A percentile compares a stretch with the other conserved stretches of the same genome.
Conservation (phyloP, 176 grass and related monocot species). For the Secale cereale region DNA sequence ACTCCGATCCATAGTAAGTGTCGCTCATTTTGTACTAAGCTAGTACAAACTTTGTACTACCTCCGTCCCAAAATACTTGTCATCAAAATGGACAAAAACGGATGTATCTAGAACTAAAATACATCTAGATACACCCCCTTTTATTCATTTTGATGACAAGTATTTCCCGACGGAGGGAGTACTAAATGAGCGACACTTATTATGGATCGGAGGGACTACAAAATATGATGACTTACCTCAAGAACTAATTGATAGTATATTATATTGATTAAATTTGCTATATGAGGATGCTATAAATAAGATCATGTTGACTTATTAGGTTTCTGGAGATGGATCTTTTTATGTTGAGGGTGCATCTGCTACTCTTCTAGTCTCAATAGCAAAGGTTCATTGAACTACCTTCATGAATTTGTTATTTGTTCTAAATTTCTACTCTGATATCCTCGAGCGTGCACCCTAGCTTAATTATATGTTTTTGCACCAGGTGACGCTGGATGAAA, state of each 20-base stretch:
- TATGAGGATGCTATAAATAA: not conserved
- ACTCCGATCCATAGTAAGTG: no score
- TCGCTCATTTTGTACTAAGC: no score
- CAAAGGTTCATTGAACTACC: constrained; percentile 56
- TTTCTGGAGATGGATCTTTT: constrained; percentile 47
- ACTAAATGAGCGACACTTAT: no score
- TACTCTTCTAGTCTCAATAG: constrained; percentile 67
- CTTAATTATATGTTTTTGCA: constrained; percentile 28
- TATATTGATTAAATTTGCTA: constrained; percentile 12
- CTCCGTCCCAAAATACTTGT: no score
- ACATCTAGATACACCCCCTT: no score
- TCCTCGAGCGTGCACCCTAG: not conserved
- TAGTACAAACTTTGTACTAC: no score
- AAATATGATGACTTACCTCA: not conserved
- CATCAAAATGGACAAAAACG: no score
- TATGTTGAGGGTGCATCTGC: constrained; percentile 85
- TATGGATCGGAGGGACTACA: no score
- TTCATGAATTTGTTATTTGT: not conserved
- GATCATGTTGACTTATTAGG: constrained; percentile 36
- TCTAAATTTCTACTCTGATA: not conserved
- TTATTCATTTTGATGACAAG: no score
- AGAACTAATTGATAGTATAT: not conserved
- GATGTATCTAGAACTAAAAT: no score
- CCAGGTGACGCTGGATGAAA: constrained; percentile 69
- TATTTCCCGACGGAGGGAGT: no score